These are phyloP conservation scores for Puccinia hordei DNA, from an alignment of 1,284 basidiomycete genomes.

Conservation along the genomic window DNA sequence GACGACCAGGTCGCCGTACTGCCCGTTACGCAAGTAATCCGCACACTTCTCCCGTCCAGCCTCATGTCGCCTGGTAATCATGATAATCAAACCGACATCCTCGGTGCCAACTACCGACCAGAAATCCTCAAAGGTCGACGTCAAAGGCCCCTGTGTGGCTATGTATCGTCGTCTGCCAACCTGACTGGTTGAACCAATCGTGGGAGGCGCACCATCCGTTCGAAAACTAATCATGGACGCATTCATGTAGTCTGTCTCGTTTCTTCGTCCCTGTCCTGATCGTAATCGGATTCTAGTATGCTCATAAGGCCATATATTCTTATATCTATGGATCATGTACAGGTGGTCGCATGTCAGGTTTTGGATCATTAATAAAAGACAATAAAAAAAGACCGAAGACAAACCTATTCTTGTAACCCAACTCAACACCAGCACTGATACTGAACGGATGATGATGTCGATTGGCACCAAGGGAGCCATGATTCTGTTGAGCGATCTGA, in stretches of 20 bases:
- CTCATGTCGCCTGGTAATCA: conserved; percentile 90
- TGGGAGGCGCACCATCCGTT: neutral
- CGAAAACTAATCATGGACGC: conserved; percentile 82
- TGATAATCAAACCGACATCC: conserved; percentile 65
- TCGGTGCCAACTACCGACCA: conserved; percentile 74
- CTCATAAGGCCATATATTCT: conserved; percentile 96
- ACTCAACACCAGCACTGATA: conserved; percentile 92
- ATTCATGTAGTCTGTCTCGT: conserved; percentile 78
- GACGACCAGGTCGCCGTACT: conserved; percentile 66
- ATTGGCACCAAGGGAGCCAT: neutral
- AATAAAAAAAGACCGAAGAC: neutral
- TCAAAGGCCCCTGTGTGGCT: conserved; percentile 91
- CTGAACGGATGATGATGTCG: conserved; percentile 67
- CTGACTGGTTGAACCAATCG: conserved; percentile 31
- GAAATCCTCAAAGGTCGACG: conserved; percentile 85
- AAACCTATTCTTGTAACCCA: conserved; percentile 79
- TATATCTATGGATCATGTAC: conserved; percentile 60
- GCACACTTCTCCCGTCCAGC: conserved; percentile 86
- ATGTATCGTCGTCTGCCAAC: conserved; percentile 75
- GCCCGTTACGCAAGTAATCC: conserved; percentile 77
- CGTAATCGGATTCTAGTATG: conserved; percentile 64
- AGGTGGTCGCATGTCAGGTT: neutral
- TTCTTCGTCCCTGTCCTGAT: neutral
- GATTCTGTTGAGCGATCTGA: conserved; percentile 19
- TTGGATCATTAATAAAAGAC: neutral